A percentile compares a stretch with the other conserved stretches of the same genome.
Conservation (phyloP, 2,329 filamentous ascomycete species). For the Verticillium tricorpus region DNA sequence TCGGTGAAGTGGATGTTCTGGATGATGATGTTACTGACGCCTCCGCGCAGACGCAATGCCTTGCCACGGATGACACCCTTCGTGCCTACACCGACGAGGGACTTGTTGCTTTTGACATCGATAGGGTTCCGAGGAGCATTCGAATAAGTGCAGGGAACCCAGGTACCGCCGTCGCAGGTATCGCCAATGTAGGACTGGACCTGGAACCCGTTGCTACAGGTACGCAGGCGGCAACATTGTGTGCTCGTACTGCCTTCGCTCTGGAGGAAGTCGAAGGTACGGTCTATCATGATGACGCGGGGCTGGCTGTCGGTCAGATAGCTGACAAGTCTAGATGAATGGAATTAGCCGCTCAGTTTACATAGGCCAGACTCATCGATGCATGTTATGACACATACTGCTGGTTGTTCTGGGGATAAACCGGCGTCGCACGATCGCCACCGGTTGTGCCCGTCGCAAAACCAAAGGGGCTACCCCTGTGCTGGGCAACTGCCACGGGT, state of each 20-base stretch:
- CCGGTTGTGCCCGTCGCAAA: constrained; percentile 42
- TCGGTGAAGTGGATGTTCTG: constrained; percentile 43
- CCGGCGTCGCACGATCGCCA: constrained; percentile 40
- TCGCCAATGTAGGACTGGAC: constrained; percentile 18
- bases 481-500: constrained; percentile 19
- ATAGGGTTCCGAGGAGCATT: constrained; percentile 20
- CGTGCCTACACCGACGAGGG: constrained; percentile 18
- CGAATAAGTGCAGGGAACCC: constrained; percentile 22
- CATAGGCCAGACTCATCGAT: no score
- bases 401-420: constrained; percentile 35
- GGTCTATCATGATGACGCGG: constrained; percentile 30
- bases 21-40: constrained; percentile 42
- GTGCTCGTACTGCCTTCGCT: constrained; percentile 17
- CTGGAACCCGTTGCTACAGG: background rate
- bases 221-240: constrained; percentile 17
- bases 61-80: constrained; percentile 27
- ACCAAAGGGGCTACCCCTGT: constrained; percentile 22
- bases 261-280: constrained; percentile 21
- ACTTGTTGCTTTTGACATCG: constrained; percentile 21
- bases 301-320: constrained; percentile 23
- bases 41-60: constrained; percentile 37
- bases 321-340: constrained; percentile 22
- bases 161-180: constrained; percentile 14
- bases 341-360: no score
- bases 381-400: constrained; percentile 20